Base-by-base conservation (phyloP, 129 eudicot genomes). In the Artemisia tridentata region DNA sequence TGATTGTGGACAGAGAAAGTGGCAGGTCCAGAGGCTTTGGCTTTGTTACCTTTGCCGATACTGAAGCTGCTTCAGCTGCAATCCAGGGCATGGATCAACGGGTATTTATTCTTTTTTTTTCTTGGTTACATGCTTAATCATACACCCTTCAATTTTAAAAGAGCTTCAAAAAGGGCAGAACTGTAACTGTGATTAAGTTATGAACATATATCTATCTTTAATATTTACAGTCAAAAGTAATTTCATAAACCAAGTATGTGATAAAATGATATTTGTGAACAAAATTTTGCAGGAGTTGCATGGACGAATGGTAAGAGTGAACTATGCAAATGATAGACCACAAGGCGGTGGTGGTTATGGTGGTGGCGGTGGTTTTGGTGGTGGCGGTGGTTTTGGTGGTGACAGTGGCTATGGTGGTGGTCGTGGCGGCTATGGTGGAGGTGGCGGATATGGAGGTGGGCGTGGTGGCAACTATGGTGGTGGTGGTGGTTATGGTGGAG, bases 11-110 rank as follows among this genome's bases (percentile, higher is more conserved):
- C 63, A 79, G 96, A 71, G 95, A 90, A 34, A 86, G 87, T 58
- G 89, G 92, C 31, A 80, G 92, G 71, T 95, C 99, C 31, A 86
- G 91, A 83, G 99, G 99, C 15, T 90, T 95, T 86, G 96, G 96
- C 58, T 95, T 95, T 74, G 86, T 88, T 74, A 86, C 96, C 11
- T 95, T 34, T 60, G 61, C 80, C 1, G 67, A 82, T 16, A 4
- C 60, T 31, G 99, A 95, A 75, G 88, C 85, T 34, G 99, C 99
- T 69, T 80, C 91, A 43, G 83, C 91, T 79, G 97, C 99, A 75
- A 86, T 95, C 64, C 92, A 87, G 82, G 99, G 88, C 20, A 67
- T 87, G 86, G 95, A 90, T 84, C 86, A 80, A 16, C 83, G 82
- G 96, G 99, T 93, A 66, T 34, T n/a, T 12, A 4, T 38, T 21